Conservation (phyloP, 2,329 filamentous ascomycete genomes). For the Sarocladium brachiariae region DNA sequence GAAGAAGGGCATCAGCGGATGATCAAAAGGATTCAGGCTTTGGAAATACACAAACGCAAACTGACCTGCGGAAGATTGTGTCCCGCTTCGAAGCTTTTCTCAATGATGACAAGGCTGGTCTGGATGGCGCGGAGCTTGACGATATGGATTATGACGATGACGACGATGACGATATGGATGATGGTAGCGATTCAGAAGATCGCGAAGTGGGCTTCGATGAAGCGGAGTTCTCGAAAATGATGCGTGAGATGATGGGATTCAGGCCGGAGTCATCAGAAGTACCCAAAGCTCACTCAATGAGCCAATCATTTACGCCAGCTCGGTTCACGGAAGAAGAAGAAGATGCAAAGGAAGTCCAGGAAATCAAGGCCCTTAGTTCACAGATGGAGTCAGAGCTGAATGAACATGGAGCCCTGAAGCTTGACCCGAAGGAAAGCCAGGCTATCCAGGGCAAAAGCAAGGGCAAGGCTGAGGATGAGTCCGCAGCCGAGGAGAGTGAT, state of each 20-base stretch:
- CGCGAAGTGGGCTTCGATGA: slow-evolving; percentile 77
- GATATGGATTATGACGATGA: slow-evolving; percentile 65
- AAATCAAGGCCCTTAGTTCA: slow-evolving; percentile 58
- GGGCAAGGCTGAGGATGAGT: slow-evolving; percentile 16
- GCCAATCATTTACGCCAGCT: no score
- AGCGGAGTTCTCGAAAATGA: slow-evolving; percentile 75
- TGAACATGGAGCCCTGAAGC: slow-evolving; percentile 57
- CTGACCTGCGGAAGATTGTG: slow-evolving; percentile 83
- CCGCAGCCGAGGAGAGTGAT: slow-evolving; percentile 42
- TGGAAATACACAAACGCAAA: slow-evolving; percentile 61
- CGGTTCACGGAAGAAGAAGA: no score
- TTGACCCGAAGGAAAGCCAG: slow-evolving; percentile 33
- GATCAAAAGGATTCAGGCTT: slow-evolving; percentile 39
- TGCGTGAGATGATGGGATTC: slow-evolving; percentile 85
- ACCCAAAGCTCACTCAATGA: no score
- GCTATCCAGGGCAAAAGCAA: slow-evolving; percentile 21
- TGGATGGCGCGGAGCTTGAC: slow-evolving; percentile 68
- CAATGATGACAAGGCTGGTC: slow-evolving; percentile 73
- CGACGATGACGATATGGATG: slow-evolving; percentile 35
- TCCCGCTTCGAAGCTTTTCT: slow-evolving; percentile 89
- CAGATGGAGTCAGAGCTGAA: slow-evolving; percentile 70
- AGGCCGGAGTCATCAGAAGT: slow-evolving; percentile 25
- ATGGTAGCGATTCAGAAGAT: slow-evolving; percentile 59
- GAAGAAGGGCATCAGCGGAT: slow-evolving; percentile 24
- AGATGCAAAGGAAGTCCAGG: slow-evolving; percentile 43